Percentiles rank a stretch among this genome's conserved stretches.
phyloP scores from a whole-genome alignment of 768 basidiomycete genomes.

The Tylopilus subfusipes region DNA sequence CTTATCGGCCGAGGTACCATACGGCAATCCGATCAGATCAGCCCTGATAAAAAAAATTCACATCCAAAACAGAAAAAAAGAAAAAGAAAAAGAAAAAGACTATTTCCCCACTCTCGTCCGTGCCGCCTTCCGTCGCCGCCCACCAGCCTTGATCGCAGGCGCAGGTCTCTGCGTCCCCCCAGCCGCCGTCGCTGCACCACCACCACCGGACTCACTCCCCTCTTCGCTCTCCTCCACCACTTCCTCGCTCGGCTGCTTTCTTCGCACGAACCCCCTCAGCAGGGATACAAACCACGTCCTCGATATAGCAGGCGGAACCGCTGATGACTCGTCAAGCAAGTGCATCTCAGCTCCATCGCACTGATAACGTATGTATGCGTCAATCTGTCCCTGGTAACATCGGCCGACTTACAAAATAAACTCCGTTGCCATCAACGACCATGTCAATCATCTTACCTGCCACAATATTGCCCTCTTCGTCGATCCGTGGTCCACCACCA shows the following conservation, averaged over 20 bases:
- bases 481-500: conserved; percentile 46
- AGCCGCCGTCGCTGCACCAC: conserved; percentile 36
- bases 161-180: conserved; percentile 23
- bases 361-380: conserved; percentile 35
- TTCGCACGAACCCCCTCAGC: conserved; percentile 23
- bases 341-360: conserved; percentile 58
- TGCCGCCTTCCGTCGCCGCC: conserved; percentile 59
- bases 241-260: conserved; percentile 21
- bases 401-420: conserved; percentile 63
- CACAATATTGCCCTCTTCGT: conserved; percentile 54
- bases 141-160: conserved; percentile 54
- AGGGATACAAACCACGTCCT: conserved; percentile 71
- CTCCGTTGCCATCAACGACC: conserved; percentile 72
- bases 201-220: conserved; percentile 44
- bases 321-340: conserved; percentile 56
- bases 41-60: background rate
- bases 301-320: conserved; percentile 50
- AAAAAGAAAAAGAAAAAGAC: background rate
- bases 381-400: conserved; percentile 7
- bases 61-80: too few species aligned
- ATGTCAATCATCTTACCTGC: conserved; percentile 64
- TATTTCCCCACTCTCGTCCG: conserved; percentile 36
- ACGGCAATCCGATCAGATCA: background rate
- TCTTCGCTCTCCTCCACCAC: conserved; percentile 36
- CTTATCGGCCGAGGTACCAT: conserved; percentile 8